Evolutionary conservation across 495 filamentous ascomycete genomes (phyloP).

Genomic region (Immersiella caudata): DNA sequence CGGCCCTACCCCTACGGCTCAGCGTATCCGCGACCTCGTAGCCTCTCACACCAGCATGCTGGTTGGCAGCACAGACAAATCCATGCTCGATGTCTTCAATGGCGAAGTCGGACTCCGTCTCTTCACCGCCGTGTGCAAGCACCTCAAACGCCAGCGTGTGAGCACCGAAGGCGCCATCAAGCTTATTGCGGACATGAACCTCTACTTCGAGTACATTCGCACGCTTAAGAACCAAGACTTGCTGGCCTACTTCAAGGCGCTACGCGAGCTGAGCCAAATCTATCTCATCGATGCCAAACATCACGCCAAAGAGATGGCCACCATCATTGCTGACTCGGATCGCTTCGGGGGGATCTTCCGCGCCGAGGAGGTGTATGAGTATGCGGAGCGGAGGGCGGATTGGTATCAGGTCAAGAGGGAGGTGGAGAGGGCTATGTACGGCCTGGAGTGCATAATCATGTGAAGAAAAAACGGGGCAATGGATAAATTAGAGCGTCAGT

Average conservation of each 20-base stretch:
- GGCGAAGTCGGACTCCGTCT: conserved; percentile 94
- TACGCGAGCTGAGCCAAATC: conserved; percentile 92
- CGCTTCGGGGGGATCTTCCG: conserved; percentile 90
- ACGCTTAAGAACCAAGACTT: conserved; percentile 81
- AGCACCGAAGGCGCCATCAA: conserved; percentile 87
- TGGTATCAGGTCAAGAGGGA: conserved; percentile 86
- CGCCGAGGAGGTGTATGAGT: conserved; percentile 97
- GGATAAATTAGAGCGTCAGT: neutral
- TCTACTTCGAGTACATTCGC: conserved; percentile 82
- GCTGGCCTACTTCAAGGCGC: conserved; percentile 84
- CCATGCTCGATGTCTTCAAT: conserved; percentile 97
- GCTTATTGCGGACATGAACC: conserved; percentile 94
- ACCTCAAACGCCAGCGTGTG: conserved; percentile 93
- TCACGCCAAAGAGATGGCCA: conserved; percentile 93
- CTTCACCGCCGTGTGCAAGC: conserved; percentile 90
- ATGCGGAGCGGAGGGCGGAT: conserved; percentile 89
- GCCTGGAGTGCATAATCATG: conserved; percentile 87
- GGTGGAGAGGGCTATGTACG: conserved; percentile 98
- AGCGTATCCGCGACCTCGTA: conserved; percentile 79
- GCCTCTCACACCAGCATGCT: conserved; percentile 89
- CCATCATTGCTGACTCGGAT: conserved; percentile 88
- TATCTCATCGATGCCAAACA: conserved; percentile 86
- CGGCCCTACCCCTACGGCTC: conserved; percentile 76
- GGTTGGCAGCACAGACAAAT: conserved; percentile 91
- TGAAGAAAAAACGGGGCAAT: conserved; percentile 45